Conservation (phyloP, 2,329 filamentous ascomycete species). For the Alternaria panax region DNA sequence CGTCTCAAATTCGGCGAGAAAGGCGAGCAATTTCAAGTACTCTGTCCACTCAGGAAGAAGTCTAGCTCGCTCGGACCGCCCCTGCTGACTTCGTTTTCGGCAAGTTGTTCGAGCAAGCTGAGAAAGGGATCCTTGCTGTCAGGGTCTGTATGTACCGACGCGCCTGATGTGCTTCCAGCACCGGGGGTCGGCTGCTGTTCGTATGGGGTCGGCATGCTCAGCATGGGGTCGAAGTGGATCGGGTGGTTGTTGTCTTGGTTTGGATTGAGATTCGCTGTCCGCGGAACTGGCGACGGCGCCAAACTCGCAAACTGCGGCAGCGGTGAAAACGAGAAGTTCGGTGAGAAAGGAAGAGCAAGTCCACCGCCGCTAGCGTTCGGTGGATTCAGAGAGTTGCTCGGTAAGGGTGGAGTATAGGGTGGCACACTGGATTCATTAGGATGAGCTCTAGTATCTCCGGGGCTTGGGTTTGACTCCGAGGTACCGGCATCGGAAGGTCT, state of each 20-base stretch:
- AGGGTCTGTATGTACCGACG: slow-evolving; percentile 51
- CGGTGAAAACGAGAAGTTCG: slow-evolving; percentile 50
- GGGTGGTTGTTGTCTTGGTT: slow-evolving; percentile 23
- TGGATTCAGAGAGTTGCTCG: slow-evolving; percentile 23
- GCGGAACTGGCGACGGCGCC: slow-evolving; percentile 41
- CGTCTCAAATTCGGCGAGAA: slow-evolving; percentile 1
- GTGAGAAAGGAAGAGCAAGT: slow-evolving; percentile 50
- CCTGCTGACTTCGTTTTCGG: slow-evolving; percentile 76
- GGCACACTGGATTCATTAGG: slow-evolving; percentile 31
- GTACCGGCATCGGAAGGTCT: slow-evolving; percentile 34
- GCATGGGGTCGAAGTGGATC: slow-evolving; percentile 49
- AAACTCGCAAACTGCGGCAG: slow-evolving; percentile 46
- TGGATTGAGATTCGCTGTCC: slow-evolving; percentile 26
- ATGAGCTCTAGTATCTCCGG: slow-evolving; percentile 28
- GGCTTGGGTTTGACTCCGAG: slow-evolving; percentile 34
- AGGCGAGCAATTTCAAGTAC: slow-evolving; percentile 27
- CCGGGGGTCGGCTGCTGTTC: slow-evolving; percentile 56
- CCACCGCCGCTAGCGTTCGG: slow-evolving; percentile 28
- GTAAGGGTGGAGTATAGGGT: slow-evolving; percentile 40
- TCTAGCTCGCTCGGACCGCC: slow-evolving; percentile 78
- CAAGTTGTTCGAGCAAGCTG: slow-evolving; percentile 79
- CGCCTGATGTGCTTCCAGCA: slow-evolving; percentile 51
- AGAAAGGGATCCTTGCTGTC: slow-evolving; percentile 81
- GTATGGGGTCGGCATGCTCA: slow-evolving; percentile 52
- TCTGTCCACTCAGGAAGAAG: slow-evolving; percentile 68